Base-by-base conservation (phyloP, 129 eudicot species). In the Chrysanthemum seticuspe region DNA sequence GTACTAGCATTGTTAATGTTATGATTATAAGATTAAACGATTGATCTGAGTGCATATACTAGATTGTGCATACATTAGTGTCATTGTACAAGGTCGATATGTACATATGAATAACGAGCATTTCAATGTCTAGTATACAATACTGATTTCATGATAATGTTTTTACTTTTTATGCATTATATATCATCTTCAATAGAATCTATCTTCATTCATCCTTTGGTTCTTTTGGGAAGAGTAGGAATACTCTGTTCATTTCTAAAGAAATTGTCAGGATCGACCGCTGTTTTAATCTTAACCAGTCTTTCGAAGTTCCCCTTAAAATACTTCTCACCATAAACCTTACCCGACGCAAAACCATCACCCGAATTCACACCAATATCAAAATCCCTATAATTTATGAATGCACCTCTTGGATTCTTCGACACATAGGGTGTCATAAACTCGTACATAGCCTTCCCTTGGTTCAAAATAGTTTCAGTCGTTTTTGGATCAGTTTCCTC, bases 191-290 rank as follows among this genome's bases (percentile, higher is more conserved):
- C 45, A 40, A 40, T 40, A 40, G 45, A 9, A 40, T 6, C 45
- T 9, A 6, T 40, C 1, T 40, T 3, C 45, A 40, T 40, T 40
- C 45, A 40, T 9, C 45, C 45, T 62, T 62, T 29, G 48, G 1
- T 62, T 16, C 34, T 62, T 60, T 60, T 27, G 65, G 18, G 9
- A 25, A 25, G 75, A 16, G 57, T 36, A 11, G 81, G 81, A 14
- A 84, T 77, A 62, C 88, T 84, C n/a, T 84, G 88, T 56, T 84
- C 83, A 48, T 84, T 72, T 21, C 80, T 59, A 34, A 84, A 84
- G 68, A 76, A 80, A 54, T 84, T 80, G 49, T 67, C 60, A 12
- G 82, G 82, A 73, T 77, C 82, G 52, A 69, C 79, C 45, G 9
- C 56, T 0, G 82, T 76, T 49, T 79, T 83, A 4, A 83, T 64